Conservation (phyloP, 768 basidiomycete species). For the Kondoa subrosea region DNA sequence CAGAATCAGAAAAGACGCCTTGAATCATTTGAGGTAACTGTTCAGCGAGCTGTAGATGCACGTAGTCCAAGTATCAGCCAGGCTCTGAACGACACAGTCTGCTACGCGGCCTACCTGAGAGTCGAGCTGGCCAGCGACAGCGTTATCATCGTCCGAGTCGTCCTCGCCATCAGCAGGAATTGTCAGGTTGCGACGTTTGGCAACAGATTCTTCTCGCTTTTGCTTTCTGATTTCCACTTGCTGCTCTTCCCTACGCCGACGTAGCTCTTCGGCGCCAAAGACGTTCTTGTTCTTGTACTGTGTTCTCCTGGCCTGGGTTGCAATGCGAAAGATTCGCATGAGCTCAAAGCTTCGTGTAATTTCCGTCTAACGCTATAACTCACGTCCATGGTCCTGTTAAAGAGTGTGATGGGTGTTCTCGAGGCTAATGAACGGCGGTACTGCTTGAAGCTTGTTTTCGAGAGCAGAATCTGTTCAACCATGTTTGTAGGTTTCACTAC, state of each 20-base stretch:
- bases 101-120: constrained; percentile 44
- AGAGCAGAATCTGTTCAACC: no score
- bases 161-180: constrained; percentile 51
- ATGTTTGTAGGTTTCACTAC: no score
- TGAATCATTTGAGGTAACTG: constrained; percentile 59
- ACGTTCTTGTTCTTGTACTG: constrained; percentile 77
- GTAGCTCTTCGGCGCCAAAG: constrained; percentile 78
- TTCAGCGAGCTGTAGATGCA: constrained; percentile 46
- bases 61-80: background rate
- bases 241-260: constrained; percentile 91
- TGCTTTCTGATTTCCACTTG: constrained; percentile 97
- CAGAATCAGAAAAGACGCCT: constrained; percentile 79
- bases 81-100: background rate
- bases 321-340: background rate
- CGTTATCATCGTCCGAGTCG: constrained; percentile 84
- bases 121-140: constrained; percentile 48
- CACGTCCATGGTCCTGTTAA: no score
- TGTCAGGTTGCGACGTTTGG: constrained; percentile 67
- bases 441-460: no score
- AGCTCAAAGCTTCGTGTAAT: no score
- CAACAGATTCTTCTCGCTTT: constrained; percentile 96
- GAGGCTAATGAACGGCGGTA: no score
- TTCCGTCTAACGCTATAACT: background rate
- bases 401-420: no score
- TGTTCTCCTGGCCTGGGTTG: constrained; percentile 33